phyloP scores from a whole-genome alignment of 2,329 filamentous ascomycete genomes.

The Stemphylium beticola region DNA sequence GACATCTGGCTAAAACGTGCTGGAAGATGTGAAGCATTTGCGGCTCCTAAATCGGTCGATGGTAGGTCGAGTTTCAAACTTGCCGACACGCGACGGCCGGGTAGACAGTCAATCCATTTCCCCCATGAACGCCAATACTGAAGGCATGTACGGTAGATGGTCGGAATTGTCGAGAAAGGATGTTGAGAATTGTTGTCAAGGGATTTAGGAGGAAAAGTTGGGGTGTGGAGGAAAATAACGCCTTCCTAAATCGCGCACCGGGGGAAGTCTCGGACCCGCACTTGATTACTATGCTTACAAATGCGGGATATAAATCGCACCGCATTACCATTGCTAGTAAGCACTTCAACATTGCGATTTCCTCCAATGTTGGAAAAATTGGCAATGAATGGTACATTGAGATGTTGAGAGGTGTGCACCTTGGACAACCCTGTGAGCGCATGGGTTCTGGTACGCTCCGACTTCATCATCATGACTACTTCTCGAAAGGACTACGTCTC shows the following conservation, averaged over 20 bases:
- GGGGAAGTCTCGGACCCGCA: background rate
- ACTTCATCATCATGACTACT: too few species aligned
- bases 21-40: conserved; percentile 24
- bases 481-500: too few species aligned
- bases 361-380: too few species aligned
- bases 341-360: too few species aligned
- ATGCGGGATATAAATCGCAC: background rate
- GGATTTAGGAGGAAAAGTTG: conserved; percentile 43
- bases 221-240: conserved; percentile 33
- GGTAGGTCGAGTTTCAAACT: conserved; percentile 39
- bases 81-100: background rate
- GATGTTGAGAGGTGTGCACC: too few species aligned
- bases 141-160: background rate
- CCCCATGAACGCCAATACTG: background rate
- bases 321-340: background rate
- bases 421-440: too few species aligned
- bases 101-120: background rate
- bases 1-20: conserved; percentile 15
- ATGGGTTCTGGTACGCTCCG: too few species aligned
- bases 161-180: background rate
- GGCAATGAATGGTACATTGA: too few species aligned
- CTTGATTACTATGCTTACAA: background rate
- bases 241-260: background rate
- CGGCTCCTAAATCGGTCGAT: conserved; percentile 12
- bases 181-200: conserved; percentile 30